phyloP scores from a whole-genome alignment of 1,139 yeast genomes.

The Saccharomyces hybrid region DNA sequence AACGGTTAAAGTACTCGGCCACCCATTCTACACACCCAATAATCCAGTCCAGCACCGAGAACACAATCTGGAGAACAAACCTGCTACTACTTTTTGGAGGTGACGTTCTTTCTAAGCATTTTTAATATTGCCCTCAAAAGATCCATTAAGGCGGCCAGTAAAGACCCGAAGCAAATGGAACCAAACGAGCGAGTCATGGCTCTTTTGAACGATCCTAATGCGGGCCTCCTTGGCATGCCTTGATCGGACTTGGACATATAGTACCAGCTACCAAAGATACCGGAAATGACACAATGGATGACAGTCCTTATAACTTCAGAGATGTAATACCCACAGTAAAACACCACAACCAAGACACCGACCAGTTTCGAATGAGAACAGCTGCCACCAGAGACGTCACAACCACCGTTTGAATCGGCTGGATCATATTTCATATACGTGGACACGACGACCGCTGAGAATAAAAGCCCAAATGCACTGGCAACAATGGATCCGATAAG shows the following conservation, averaged over 20 bases:
- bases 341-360: constrained; percentile 58
- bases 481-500: constrained; percentile 57
- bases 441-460: constrained; percentile 62
- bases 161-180: constrained; percentile 80
- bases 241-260: constrained; percentile 69
- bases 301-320: constrained; percentile 78
- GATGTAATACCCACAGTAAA: constrained; percentile 80
- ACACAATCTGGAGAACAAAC: constrained; percentile 49
- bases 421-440: constrained; percentile 68
- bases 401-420: constrained; percentile 39
- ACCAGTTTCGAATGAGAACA: constrained; percentile 63
- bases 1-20: constrained; percentile 80
- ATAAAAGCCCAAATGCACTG: constrained; percentile 57
- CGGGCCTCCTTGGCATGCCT: constrained; percentile 76
- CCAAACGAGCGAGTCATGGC: constrained; percentile 86
- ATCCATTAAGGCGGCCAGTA: constrained; percentile 71
- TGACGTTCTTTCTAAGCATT: constrained; percentile 41
- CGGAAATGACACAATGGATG: constrained; percentile 79
- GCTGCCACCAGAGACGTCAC: constrained; percentile 50
- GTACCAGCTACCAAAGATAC: constrained; percentile 89
- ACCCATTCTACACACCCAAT: constrained; percentile 67
- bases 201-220: constrained; percentile 72
- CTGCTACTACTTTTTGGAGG: constrained; percentile 45
- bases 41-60: constrained; percentile 51
- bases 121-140: constrained; percentile 46